Evolutionary conservation across 2,329 filamentous ascomycete species (phyloP).

Genomic region (Eutypa lata): DNA sequence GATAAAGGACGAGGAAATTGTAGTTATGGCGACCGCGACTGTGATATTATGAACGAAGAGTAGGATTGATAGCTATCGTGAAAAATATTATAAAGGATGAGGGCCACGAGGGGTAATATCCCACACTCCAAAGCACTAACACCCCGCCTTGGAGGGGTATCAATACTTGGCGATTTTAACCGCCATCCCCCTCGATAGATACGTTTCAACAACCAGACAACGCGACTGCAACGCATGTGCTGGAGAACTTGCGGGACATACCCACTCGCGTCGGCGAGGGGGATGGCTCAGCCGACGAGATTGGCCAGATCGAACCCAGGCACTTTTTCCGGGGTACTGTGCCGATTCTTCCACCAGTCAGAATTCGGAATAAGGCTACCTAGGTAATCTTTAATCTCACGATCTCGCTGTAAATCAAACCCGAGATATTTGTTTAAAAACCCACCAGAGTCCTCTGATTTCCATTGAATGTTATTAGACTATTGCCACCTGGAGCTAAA

Average conservation of each 20-base stretch:
- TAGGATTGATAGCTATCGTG: not conserved
- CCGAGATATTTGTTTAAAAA: not conserved
- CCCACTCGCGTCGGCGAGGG: not conserved
- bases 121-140: not conserved
- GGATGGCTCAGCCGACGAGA: conserved; percentile 6
- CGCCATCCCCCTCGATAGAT: not conserved
- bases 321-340: conserved; percentile 17
- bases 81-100: conserved; percentile 4
- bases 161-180: not conserved
- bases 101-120: conserved; percentile 11
- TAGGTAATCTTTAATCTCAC: not conserved
- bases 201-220: not conserved
- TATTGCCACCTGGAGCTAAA: no score
- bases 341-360: conserved; percentile 37
- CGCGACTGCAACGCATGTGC: not conserved
- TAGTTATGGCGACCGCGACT: not conserved
- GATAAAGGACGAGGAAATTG: not conserved
- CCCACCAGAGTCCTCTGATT: not conserved
- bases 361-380: conserved; percentile 1
- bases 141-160: conserved; percentile 3
- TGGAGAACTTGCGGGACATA: not conserved
- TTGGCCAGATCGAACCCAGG: conserved; percentile 6
- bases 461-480: no score
- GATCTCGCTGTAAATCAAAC: not conserved
- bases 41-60: not conserved